A percentile compares a stretch with the other conserved stretches of the same genome.
phyloP scores from a whole-genome alignment of 1,139 yeast genomes.

The Magnusiomyces ingens region DNA sequence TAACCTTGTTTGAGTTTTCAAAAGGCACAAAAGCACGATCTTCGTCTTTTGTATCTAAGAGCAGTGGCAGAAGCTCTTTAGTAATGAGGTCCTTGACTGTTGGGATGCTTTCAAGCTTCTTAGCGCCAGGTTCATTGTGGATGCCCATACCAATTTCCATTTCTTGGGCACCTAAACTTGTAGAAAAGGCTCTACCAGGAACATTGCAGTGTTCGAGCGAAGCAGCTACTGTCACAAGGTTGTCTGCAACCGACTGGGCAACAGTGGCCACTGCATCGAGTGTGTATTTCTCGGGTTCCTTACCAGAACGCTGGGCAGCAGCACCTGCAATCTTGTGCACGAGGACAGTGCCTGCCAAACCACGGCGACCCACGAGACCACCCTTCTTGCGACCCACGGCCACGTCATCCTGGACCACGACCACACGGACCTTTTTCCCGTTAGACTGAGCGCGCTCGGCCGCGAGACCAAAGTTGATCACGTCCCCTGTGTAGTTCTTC shows the following conservation, averaged over 20 bases:
- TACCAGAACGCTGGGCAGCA: conserved; percentile 44
- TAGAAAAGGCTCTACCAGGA: conserved; percentile 64
- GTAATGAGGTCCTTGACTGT: conserved; percentile 38
- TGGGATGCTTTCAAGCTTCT: conserved; percentile 61
- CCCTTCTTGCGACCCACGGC: conserved; percentile 85
- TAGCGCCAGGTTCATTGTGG: conserved; percentile 87
- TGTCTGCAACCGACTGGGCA: conserved; percentile 56
- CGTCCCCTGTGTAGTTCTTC: conserved; percentile 91
- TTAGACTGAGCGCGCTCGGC: conserved; percentile 67
- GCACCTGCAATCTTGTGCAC: conserved; percentile 86
- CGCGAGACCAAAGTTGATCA: conserved; percentile 84
- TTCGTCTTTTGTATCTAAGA: conserved; percentile 27
- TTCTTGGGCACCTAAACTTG: conserved; percentile 49
- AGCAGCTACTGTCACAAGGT: conserved; percentile 80
- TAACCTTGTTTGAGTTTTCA: conserved; percentile 52
- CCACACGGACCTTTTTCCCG: conserved; percentile 51
- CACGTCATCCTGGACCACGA: conserved; percentile 83
- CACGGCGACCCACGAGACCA: conserved; percentile 88
- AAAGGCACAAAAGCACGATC: conserved; percentile 48
- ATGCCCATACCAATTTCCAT: conserved; percentile 94
- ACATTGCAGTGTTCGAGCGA: conserved; percentile 85
- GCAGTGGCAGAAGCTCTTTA: conserved; percentile 26
- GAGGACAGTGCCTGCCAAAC: conserved; percentile 81
- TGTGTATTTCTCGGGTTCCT: conserved; percentile 34
- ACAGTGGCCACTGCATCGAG: conserved; percentile 43